phyloP scores from a whole-genome alignment of 805 yeast species.

The Monosporozyma unispora region DNA sequence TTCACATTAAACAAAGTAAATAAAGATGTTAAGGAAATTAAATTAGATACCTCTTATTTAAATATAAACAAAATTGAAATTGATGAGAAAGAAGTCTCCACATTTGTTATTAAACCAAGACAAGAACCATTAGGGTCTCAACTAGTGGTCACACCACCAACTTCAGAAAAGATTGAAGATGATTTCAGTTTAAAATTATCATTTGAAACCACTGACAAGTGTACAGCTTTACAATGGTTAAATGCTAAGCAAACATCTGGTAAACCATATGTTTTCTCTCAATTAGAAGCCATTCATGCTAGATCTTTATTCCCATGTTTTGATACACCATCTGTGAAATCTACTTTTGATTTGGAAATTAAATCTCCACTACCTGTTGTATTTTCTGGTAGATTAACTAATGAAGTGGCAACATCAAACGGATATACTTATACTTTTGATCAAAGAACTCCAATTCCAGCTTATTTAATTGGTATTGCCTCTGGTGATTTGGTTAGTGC shows the following conservation, averaged over 20 bases:
- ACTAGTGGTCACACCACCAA: constrained; percentile 29
- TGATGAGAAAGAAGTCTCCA: constrained; percentile 29
- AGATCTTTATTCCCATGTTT: constrained; percentile 82
- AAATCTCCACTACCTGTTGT: constrained; percentile 60
- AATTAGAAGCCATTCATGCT: constrained; percentile 87
- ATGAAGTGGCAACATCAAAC: constrained; percentile 4
- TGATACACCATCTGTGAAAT: constrained; percentile 81
- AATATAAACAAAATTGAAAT: constrained; percentile 38
- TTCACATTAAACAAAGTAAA: constrained; percentile 34
- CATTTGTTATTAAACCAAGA: constrained; percentile 32
- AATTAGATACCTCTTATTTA: constrained; percentile 63
- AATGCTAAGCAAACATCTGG: constrained; percentile 69
- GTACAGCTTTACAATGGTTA: constrained; percentile 84
- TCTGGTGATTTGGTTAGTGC: constrained; percentile 66
- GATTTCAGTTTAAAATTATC: constrained; percentile 32
- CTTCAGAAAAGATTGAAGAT: background rate
- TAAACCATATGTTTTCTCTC: constrained; percentile 64
- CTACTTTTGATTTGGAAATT: constrained; percentile 50
- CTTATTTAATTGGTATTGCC: constrained; percentile 76
- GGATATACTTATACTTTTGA: constrained; percentile 39
- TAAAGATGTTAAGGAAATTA: constrained; percentile 22
- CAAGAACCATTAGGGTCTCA: constrained; percentile 54
- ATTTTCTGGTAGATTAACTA: constrained; percentile 52
- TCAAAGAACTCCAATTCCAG: constrained; percentile 79
- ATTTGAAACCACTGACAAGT: constrained; percentile 62